Conservation (phyloP, 164 flowering plant species). For the Chimonanthus salicifolius region DNA sequence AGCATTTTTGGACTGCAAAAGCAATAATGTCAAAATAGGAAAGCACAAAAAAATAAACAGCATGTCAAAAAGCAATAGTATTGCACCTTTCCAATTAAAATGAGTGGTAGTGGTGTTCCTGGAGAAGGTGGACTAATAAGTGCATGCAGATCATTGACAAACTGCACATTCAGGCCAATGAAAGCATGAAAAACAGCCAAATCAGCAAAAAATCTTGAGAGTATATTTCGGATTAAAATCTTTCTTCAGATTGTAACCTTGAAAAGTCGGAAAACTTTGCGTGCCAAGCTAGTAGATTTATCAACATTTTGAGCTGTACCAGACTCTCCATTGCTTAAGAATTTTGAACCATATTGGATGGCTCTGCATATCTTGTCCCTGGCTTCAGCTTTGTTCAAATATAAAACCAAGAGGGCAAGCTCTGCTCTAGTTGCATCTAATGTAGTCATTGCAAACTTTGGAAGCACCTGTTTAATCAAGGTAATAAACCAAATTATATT, state of each 20-base stretch:
- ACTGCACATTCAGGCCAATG: constrained; percentile 44
- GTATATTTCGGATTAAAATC: no score
- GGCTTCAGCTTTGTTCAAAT: constrained; percentile 96
- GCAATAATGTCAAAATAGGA: background rate
- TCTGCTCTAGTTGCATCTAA: constrained; percentile 86
- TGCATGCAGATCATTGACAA: constrained; percentile 89
- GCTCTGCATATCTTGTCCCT: constrained; percentile 99
- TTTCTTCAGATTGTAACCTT: constrained; percentile 46
- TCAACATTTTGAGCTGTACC: constrained; percentile 98
- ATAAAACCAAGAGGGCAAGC: constrained; percentile 77
- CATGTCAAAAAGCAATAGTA: background rate
- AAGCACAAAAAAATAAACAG: background rate
- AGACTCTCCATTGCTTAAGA: constrained; percentile 86
- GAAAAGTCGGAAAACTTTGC: constrained; percentile 96
- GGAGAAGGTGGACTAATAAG: constrained; percentile 84
- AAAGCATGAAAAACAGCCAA: background rate
- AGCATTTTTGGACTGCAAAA: constrained; percentile 87
- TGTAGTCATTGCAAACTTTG: constrained; percentile 47
- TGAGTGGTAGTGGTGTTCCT: constrained; percentile 92
- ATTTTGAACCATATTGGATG: constrained; percentile 96
- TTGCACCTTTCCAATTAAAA: constrained; percentile 84
- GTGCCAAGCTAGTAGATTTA: constrained; percentile 83
- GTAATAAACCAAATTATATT: background rate
- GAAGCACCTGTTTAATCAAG: background rate
- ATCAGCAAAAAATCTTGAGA: background rate